Conservation (phyloP, 768 basidiomycete species). For the Kwoniella sp. region DNA sequence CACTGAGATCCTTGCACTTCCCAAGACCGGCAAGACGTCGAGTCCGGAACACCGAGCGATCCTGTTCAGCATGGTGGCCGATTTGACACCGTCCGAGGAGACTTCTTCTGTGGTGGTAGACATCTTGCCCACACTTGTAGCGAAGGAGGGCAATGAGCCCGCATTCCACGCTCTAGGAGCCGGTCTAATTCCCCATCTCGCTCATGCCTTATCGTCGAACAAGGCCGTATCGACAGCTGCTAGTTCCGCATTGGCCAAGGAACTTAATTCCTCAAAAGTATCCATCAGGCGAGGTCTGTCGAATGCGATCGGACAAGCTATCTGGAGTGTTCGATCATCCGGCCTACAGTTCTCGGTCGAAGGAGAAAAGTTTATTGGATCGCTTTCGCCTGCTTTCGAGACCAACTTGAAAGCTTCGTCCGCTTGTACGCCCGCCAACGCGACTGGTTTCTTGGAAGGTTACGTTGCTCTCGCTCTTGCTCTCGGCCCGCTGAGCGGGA, state of each 20-base stretch:
- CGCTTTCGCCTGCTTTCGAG: constrained; percentile 68
- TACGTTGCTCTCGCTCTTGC: constrained; percentile 74
- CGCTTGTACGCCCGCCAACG: constrained; percentile 64
- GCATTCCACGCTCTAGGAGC: constrained; percentile 63
- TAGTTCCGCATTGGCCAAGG: constrained; percentile 65
- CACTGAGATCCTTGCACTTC: constrained; percentile 70
- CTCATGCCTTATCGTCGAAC: constrained; percentile 60
- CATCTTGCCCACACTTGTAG: constrained; percentile 59
- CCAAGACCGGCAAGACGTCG: constrained; percentile 79
- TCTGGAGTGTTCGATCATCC: constrained; percentile 59
- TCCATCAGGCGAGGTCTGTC: constrained; percentile 66
- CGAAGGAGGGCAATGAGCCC: constrained; percentile 78
- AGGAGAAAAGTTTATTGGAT: constrained; percentile 62
- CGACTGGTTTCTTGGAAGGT: constrained; percentile 76
- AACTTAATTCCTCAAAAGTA: constrained; percentile 71
- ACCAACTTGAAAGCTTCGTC: constrained; percentile 67
- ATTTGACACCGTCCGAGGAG: constrained; percentile 60
- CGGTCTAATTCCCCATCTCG: constrained; percentile 66
- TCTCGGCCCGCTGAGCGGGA: constrained; percentile 64
- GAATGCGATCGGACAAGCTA: constrained; percentile 64
- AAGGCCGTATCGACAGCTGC: constrained; percentile 60
- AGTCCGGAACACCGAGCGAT: constrained; percentile 82
- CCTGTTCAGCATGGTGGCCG: constrained; percentile 75
- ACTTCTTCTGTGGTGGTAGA: constrained; percentile 61
- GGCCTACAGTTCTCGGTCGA: constrained; percentile 58